Conservation (phyloP, 1,284 basidiomycete genomes). For the Calocybe gambosa region DNA sequence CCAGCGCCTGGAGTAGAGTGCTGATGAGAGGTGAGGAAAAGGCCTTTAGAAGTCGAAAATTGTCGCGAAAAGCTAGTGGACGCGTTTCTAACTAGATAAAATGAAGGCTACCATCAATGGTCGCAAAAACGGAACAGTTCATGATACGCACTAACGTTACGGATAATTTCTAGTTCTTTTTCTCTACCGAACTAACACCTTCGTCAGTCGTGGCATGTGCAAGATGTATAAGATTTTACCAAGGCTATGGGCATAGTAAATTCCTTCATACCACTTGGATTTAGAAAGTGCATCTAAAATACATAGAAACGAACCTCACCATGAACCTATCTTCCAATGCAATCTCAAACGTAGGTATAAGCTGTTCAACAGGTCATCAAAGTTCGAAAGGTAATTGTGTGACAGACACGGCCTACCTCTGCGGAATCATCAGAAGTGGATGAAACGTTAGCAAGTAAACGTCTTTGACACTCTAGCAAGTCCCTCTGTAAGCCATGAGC, state of each 20-base stretch:
- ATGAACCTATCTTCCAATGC: conserved; percentile 56
- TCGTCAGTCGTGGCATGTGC: conserved; percentile 3
- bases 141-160: conserved; percentile 48
- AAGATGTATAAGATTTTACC: conserved; percentile 27
- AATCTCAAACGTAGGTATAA: conserved; percentile 63
- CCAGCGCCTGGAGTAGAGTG: conserved; percentile 23
- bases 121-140: neutral
- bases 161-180: conserved; percentile 59
- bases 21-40: conserved; percentile 32
- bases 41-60: conserved; percentile 37
- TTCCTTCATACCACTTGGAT: conserved; percentile 32
- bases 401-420: conserved; percentile 33
- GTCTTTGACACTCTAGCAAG: conserved; percentile 58
- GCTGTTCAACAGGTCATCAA: conserved; percentile 27
- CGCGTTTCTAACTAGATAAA: conserved; percentile 42
- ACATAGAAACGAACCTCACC: conserved; percentile 26
- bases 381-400: conserved; percentile 3
- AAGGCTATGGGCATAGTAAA: conserved; percentile 62
- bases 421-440: conserved; percentile 49
- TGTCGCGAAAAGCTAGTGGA: conserved; percentile 57
- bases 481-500: conserved; percentile 62
- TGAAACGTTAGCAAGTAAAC: conserved; percentile 52
- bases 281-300: neutral
- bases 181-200: conserved; percentile 55
- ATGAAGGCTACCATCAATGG: neutral